phyloP scores from a whole-genome alignment of 139 green algal genomes.

The Coccomyxa sp. region DNA sequence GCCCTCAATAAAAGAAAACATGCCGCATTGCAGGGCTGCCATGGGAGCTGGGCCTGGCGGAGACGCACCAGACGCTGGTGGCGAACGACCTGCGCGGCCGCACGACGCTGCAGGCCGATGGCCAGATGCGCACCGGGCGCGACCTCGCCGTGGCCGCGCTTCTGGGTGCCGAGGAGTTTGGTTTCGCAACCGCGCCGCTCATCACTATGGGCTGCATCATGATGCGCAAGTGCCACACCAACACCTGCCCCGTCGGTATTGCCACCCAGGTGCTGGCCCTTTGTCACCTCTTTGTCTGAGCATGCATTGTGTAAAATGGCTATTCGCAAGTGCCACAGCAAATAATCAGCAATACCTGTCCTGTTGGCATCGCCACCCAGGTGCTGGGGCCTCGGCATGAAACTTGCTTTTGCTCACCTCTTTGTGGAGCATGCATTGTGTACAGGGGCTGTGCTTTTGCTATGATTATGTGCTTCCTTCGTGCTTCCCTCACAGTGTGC shows the following conservation, averaged over 20 bases:
- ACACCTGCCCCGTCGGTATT: constrained; percentile 99
- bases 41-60: constrained; percentile 93
- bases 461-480: too few relatives aligned
- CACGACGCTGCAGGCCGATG: constrained; percentile 89
- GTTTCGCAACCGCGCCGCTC: constrained; percentile 96
- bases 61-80: constrained; percentile 77
- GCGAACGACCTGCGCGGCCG: constrained; percentile 93
- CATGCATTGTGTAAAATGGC: background rate
- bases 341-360: constrained; percentile 99
- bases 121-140: constrained; percentile 84
- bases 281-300: background rate
- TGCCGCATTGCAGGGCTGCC: constrained; percentile 66
- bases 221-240: constrained; percentile 99
- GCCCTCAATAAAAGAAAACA: too few relatives aligned
- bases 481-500: too few relatives aligned
- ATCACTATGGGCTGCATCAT: constrained; percentile 99
- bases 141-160: constrained; percentile 88
- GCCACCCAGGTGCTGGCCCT: constrained; percentile 64
- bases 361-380: constrained; percentile 94
- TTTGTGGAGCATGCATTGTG: background rate
- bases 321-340: constrained; percentile 94
- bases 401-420: background rate
- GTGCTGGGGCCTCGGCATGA: too few relatives aligned
- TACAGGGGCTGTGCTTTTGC: background rate
- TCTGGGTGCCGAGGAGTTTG: constrained; percentile 95